Evolutionary conservation across 2,329 filamentous ascomycete genomes (phyloP), one percentile per base, ranked within the genome.

Genomic region (Colletotrichum truncatum): DNA sequence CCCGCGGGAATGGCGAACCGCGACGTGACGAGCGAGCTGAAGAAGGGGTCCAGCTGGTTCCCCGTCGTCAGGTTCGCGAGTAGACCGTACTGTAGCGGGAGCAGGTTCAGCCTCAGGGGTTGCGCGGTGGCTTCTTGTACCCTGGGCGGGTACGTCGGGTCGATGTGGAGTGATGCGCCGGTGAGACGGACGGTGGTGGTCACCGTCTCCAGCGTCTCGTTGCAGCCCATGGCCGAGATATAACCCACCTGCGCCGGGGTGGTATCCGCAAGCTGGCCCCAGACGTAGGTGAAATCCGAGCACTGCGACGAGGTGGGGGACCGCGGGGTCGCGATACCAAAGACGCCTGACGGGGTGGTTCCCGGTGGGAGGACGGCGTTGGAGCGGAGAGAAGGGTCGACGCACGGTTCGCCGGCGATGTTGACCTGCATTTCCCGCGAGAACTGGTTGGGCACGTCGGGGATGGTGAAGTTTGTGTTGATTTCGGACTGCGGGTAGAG

Each of bases 161-260:
- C 73, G 28, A 81, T 73, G 2, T 58, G 69, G 30, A 76, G 60
- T 4, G 55, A 60, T 1, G 67, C 18, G 1, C 73, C 74, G 10
- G 70, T 67, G 2, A 77, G 67, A 1, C 68, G 51, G 2, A 72
- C 69, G n/a, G 67, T 53, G 2, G 70, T 64, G 12, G 72, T 68
- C 7, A 76, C 69, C 7, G 71, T 73, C 68, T 78, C 70, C 3
- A 77, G 66, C 2, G 74, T 73, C 68, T 80, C 78, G 68, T 81
- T 81, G 68, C 79, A 81, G 18, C 74, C 73, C 57, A 80, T 59
- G 5, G 74, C 76, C 5, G 72, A 74, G 14, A 78, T 70, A 36
- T 69, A 71, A 34, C 67, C 70, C 10, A 80, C 73, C 1, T 71
- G 68, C 45, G 72, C 67, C 23, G 70, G 66, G 18, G 69, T 67